Evolutionary conservation across 2,329 filamentous ascomycete genomes (phyloP).

Genomic region (Tolypocladium tundrense): DNA sequence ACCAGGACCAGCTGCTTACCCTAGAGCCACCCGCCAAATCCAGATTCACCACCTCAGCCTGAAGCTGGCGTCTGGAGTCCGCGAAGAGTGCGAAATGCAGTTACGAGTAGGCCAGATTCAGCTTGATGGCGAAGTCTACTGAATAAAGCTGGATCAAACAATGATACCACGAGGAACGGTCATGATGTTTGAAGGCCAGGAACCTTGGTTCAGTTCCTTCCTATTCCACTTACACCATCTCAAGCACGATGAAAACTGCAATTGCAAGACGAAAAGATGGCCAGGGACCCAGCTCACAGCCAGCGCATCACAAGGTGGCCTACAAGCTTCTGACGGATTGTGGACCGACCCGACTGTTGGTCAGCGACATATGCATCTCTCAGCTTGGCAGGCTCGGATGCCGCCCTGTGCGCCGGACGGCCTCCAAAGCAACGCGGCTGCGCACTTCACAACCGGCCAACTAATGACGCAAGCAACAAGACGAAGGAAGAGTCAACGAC

Average conservation of each 20-base stretch:
- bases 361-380: neutral
- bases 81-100: neutral
- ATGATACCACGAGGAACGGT: too few species aligned
- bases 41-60: neutral
- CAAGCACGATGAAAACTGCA: slow-evolving; percentile 24
- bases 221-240: neutral
- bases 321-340: slow-evolving; percentile 9
- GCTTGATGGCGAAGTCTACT: too few species aligned
- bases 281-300: slow-evolving; percentile 55
- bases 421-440: too few species aligned
- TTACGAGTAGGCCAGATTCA: too few species aligned
- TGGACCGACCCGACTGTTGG: neutral
- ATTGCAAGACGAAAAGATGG: slow-evolving; percentile 28
- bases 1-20: too few species aligned
- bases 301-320: slow-evolving; percentile 17
- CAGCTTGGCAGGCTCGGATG: too few species aligned
- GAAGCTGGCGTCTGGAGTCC: neutral
- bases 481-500: neutral
- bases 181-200: too few species aligned
- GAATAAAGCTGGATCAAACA: too few species aligned
- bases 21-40: neutral
- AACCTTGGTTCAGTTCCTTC: too few species aligned
- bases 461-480: neutral
- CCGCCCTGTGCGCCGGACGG: too few species aligned
- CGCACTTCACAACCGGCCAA: too few species aligned